Evolutionary conservation across 2,329 filamentous ascomycete genomes (phyloP), one percentile per base, ranked within the genome.

Genomic region (Rutstroemia sydowiana): DNA sequence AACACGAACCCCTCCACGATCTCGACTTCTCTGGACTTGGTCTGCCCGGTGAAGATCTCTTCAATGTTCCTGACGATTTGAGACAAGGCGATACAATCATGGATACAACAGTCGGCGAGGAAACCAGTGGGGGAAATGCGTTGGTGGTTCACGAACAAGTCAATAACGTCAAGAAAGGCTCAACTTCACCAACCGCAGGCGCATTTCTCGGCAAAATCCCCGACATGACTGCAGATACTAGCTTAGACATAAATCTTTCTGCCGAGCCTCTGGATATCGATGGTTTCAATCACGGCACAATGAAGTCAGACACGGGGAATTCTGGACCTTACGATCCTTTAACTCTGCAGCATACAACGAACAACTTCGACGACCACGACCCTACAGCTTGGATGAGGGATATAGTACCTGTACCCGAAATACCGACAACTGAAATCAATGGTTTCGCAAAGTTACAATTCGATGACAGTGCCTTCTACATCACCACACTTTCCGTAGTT

Each of bases 401-500:
- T n/a, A n/a, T n/a, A n/a, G n/a, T n/a, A n/a, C n/a, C n/a, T n/a
- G n/a, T n/a, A 23, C 37, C 37, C n/a, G 16, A 18, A 39, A 28
- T 14, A 13, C 31, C 31, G 41, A 36, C 11, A 10, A 32, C 9
- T 39, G 48, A 37, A 9, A n/a, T 51, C 20, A 43, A 45, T 45
- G 41, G 48, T 11, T 79, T 73, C 61, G 77, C 76, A 31, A 76
- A 75, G 59, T 68, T 91, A 55, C 79, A 83, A 61, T 90, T 91
- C 64, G 76, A 78, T 59, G 87, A 91, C 71, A 85, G 85, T 63
- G 78, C 82, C 51, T 90, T 87, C 66, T 86, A 87, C 68, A 86
- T 91, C 81, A 88, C 82, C 47, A 88, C 85, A 1, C 84, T 84
- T 60, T 76, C 79, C 48, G 77, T 90, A 59, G 78, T 87, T 52